Conservation (phyloP, 768 basidiomycete genomes). For the Nevesoporus exiguus region DNA sequence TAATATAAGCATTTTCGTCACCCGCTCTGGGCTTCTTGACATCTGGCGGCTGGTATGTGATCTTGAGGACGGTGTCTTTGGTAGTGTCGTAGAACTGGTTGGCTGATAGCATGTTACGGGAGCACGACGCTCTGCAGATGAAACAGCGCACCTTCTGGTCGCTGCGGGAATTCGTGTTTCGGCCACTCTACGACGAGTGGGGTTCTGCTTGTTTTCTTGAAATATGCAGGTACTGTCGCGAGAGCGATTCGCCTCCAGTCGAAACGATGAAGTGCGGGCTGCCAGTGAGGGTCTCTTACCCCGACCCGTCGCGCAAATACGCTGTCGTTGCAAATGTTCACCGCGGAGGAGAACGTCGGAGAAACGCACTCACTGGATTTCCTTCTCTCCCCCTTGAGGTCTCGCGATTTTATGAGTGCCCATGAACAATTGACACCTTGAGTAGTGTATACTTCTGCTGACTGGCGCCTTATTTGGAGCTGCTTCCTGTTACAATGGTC, state of each 20-base stretch:
- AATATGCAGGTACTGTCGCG: conserved; percentile 57
- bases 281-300: conserved; percentile 59
- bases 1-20: conserved; percentile 58
- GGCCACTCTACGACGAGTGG: conserved; percentile 70
- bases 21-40: conserved; percentile 37
- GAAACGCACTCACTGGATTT: conserved; percentile 42
- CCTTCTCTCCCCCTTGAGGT: conserved; percentile 32
- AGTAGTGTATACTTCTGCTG: conserved; percentile 58
- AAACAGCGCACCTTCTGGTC: conserved; percentile 24
- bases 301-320: conserved; percentile 76
- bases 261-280: conserved; percentile 50
- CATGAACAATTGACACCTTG: conserved; percentile 74
- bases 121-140: not conserved
- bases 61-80: conserved; percentile 54
- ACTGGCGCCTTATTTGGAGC: conserved; percentile 23
- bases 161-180: conserved; percentile 40
- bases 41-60: conserved; percentile 68
- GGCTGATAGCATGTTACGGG: conserved; percentile 21
- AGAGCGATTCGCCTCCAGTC: conserved; percentile 74
- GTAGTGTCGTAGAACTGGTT: conserved; percentile 59
- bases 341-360: not conserved
- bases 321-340: conserved; percentile 35
- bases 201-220: conserved; percentile 30
- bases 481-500: conserved; percentile 17
- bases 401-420: conserved; percentile 48